Percentiles rank a stretch among this genome's conserved stretches.
phyloP scores from a whole-genome alignment of 129 eudicot species.

The Artemisia annua region DNA sequence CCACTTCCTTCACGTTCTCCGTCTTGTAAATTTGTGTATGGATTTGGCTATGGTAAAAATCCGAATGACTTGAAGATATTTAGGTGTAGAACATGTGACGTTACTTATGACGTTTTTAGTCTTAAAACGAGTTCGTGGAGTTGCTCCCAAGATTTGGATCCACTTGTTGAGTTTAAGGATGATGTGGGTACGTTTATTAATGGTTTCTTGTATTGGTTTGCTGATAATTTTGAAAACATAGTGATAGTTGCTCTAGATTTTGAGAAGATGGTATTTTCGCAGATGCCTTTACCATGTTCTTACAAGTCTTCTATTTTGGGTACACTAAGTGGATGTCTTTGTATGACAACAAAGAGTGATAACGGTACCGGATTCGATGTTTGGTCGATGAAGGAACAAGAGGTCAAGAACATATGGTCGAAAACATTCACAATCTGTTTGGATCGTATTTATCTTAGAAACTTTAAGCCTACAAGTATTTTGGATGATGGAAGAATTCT shows the following conservation, averaged over 20 bases:
- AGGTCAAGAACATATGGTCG: background rate
- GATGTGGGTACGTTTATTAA: background rate
- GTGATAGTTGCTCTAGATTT: background rate
- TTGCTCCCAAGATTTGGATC: background rate
- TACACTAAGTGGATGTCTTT: background rate
- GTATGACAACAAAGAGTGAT: background rate
- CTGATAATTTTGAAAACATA: no score
- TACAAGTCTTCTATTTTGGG: background rate
- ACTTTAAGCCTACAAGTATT: background rate
- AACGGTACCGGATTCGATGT: background rate
- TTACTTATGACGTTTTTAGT: background rate
- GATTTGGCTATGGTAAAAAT: slow-evolving; percentile 4
- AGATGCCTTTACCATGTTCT: background rate
- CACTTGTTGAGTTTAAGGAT: background rate
- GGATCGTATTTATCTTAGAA: background rate
- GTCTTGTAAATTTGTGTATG: background rate
- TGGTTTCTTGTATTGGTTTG: slow-evolving; percentile 9
- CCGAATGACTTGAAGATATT: background rate
- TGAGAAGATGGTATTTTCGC: background rate
- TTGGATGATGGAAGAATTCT: background rate
- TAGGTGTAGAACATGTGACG: background rate
- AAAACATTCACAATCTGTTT: background rate
- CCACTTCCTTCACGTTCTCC: background rate
- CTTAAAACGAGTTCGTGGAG: slow-evolving; percentile 3
- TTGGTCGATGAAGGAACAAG: background rate